Percentiles rank a stretch among this genome's conserved stretches.
Evolutionary conservation across 352 stramenopile genomes (phyloP).

Genomic region (Globisporangium polare): DNA sequence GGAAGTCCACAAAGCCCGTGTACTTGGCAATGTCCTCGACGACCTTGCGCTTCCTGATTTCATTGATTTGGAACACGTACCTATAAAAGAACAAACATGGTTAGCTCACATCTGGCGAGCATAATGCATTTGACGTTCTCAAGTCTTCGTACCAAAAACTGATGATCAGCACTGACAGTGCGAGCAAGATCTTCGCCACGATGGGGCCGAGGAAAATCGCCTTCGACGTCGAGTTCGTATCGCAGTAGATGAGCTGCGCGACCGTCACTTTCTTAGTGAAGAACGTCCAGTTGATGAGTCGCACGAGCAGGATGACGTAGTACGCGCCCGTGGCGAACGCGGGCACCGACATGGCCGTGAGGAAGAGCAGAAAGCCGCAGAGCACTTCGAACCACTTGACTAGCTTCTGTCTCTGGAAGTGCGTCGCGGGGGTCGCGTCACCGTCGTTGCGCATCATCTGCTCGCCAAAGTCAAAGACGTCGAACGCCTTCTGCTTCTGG

Average conservation of each 20-base stretch:
- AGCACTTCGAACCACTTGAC: constrained; percentile 42
- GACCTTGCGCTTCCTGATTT: constrained; percentile 28
- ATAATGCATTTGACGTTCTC: neutral
- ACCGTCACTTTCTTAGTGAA: constrained; percentile 56
- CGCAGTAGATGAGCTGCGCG: constrained; percentile 38
- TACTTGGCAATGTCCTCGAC: constrained; percentile 43
- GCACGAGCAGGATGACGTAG: constrained; percentile 53
- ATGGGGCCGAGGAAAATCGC: constrained; percentile 43
- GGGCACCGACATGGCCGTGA: constrained; percentile 56
- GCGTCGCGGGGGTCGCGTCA: constrained; percentile 12
- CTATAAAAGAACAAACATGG: constrained; percentile 13
- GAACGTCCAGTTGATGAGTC: constrained; percentile 68
- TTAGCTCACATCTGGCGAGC: neutral
- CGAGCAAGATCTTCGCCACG: constrained; percentile 40
- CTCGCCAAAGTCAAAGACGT: constrained; percentile 55
- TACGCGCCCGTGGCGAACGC: constrained; percentile 48
- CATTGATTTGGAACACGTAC: constrained; percentile 51
- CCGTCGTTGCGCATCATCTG: constrained; percentile 25
- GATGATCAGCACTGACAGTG: constrained; percentile 42
- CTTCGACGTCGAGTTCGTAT: constrained; percentile 13
- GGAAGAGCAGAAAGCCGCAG: constrained; percentile 47
- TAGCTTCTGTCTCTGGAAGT: constrained; percentile 23
- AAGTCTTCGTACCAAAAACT: constrained; percentile 37
- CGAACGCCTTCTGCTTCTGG: constrained; percentile 27
- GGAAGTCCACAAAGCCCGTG: constrained; percentile 58